Evolutionary conservation across 208 protist genomes (phyloP).

Genomic region (Acanthamoeba polyphaga): DNA sequence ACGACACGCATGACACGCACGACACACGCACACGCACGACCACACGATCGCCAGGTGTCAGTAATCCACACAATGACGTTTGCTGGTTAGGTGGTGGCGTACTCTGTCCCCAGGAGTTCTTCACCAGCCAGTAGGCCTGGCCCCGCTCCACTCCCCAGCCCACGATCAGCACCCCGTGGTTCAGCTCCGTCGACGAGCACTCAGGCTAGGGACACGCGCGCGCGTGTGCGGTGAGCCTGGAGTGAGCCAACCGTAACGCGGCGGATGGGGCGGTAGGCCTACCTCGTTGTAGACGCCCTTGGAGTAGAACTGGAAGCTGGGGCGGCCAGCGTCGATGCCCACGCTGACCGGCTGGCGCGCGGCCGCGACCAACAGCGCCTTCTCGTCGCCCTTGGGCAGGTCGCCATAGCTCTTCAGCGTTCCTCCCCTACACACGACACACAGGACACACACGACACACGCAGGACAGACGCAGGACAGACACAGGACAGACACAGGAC

Average conservation of each 20-base stretch:
- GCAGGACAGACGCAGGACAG: no score
- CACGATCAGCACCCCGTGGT: constrained; percentile 88
- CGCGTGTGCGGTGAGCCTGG: not conserved
- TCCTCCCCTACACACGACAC: constrained; percentile 5
- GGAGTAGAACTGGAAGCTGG: constrained; percentile 89
- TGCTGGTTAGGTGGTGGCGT: not conserved
- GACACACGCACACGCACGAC: no score
- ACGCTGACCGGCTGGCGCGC: constrained; percentile 84
- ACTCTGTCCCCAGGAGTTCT: constrained; percentile 91
- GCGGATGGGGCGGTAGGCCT: not conserved
- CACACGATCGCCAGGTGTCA: no score
- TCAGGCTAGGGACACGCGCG: not conserved
- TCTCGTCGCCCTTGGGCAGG: constrained; percentile 6
- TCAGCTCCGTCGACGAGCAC: constrained; percentile 87
- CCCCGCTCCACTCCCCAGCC: constrained; percentile 86
- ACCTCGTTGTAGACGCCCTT: constrained; percentile 90
- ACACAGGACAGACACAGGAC: no score
- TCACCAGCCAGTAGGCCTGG: constrained; percentile 91
- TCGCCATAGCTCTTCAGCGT: not conserved
- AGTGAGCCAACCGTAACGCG: not conserved
- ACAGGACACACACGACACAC: no score
- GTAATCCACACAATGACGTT: not conserved
- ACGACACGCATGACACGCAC: no score
- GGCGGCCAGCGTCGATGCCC: constrained; percentile 93
- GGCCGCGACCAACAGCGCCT: not conserved